Evolutionary conservation across 2,329 filamentous ascomycete genomes (phyloP).

Genomic region (Sporothrix schenckii): DNA sequence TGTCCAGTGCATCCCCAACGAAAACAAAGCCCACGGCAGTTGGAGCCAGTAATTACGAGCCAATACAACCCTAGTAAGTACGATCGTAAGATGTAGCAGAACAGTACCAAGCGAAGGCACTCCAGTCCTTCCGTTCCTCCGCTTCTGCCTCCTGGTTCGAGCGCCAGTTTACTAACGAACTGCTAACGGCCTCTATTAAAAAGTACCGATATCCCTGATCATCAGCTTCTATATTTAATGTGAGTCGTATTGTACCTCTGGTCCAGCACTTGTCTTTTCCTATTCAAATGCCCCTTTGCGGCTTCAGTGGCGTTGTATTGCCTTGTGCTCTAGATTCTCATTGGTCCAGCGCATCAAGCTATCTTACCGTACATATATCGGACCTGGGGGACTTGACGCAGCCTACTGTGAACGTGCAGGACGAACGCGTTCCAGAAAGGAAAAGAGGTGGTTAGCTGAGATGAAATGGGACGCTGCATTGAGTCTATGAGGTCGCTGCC

Average conservation of each 20-base stretch:
- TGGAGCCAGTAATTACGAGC: neutral
- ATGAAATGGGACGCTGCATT: neutral
- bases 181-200: too few relatives aligned
- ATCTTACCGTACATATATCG: neutral
- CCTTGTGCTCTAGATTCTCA: neutral
- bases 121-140: too few relatives aligned
- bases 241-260: neutral
- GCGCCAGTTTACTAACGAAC: too few relatives aligned
- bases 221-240: too few relatives aligned
- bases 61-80: too few relatives aligned
- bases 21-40: neutral
- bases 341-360: constrained; percentile 9
- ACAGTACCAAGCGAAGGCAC: too few relatives aligned
- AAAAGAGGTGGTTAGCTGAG: neutral
- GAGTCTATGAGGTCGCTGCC: neutral
- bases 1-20: neutral
- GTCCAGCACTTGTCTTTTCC: neutral
- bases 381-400: neutral
- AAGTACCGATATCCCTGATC: too few relatives aligned
- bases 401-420: neutral
- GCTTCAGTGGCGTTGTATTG: constrained; percentile 6
- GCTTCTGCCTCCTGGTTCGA: too few relatives aligned
- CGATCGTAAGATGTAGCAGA: too few relatives aligned
- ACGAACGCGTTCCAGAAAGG: neutral
- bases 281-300: neutral